A percentile compares a stretch with the other conserved stretches of the same genome.
Evolutionary conservation across 2,329 filamentous ascomycete genomes (phyloP).

Genomic region (Talaromyces rugulosus): DNA sequence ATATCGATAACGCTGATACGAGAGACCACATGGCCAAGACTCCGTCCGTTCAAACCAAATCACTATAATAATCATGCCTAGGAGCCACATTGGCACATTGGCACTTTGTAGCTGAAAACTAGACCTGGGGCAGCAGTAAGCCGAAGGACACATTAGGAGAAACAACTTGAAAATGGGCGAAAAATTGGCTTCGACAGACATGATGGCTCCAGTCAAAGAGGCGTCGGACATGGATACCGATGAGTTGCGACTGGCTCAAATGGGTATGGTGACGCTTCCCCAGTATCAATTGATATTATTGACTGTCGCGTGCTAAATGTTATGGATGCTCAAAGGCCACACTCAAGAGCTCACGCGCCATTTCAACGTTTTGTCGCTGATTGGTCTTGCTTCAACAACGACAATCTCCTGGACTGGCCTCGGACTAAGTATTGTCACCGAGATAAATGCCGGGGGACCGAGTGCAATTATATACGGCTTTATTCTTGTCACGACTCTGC

Average conservation of each 20-base stretch:
- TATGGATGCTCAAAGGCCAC: conserved; percentile 32
- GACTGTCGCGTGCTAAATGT: neutral
- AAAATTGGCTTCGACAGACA: conserved; percentile 1
- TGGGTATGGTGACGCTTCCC: conserved; percentile 28
- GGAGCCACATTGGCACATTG: neutral
- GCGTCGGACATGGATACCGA: conserved; percentile 23
- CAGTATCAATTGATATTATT: neutral
- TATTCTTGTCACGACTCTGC: conserved; percentile 45
- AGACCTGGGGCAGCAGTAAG: neutral
- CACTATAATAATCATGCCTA: neutral
- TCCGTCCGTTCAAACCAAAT: neutral
- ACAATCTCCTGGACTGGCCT: conserved; percentile 37
- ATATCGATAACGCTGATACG: neutral
- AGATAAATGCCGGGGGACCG: conserved; percentile 47
- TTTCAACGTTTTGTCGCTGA: conserved; percentile 46
- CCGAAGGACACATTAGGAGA: too few relatives aligned
- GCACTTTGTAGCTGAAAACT: neutral
- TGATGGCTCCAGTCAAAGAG: conserved; percentile 22
- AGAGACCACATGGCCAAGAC: neutral
- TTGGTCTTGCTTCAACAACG: conserved; percentile 48
- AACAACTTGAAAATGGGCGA: neutral
- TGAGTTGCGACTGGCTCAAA: conserved; percentile 42
- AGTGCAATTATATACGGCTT: conserved; percentile 49
- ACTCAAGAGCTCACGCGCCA: conserved; percentile 48
- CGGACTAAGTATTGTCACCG: conserved; percentile 43